Evolutionary conservation across 257 asterid species (phyloP), one percentile per base, ranked within the genome.

Genomic region (Solanum tarijense): DNA sequence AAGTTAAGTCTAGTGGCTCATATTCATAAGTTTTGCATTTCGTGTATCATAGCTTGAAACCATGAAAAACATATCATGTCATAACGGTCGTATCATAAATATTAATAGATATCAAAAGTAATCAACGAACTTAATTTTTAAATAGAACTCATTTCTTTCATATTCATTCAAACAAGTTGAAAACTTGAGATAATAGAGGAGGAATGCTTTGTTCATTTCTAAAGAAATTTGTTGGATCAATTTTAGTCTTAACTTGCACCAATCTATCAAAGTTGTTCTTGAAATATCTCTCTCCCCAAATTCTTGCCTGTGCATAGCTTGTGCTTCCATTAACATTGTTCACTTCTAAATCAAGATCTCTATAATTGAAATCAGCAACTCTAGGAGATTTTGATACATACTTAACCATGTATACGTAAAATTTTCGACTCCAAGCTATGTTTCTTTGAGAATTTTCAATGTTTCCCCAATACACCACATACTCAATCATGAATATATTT

Each of bases 201-300:
- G 69, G 83, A 85, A 85, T 25, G 38, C 83, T 86, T 68, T 86
- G 71, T 75, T 86, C 52, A 43, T 86, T 86, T 46, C 88, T 86
- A 52, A n/a, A n/a, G 84, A 39, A 78, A 6, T 25, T 78, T 12
- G 84, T n/a, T 3, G 84, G 62, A 78, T 78, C 88, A 29, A 86
- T 32, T 5, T 29, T 86, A 0, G 71, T 86, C 68, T 86, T 86
- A 11, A 86, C 71, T 9, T n/a, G 3, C 5, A 69, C 35, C 34
- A 86, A 86, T 75, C 83, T 68, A 69, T 86, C 68, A 11, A 86
- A 69, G 1, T 86, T 86, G 10, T 69, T 86, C 69, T 86, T 86
- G 83, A 41, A 86, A 16, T 69, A 69, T 18, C 1, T 86, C 29
- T 1, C 25, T 6, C 82, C 88, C 88, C 71, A 86, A 12, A 65